A percentile compares a stretch with the other conserved stretches of the same genome.
Conservation (phyloP, 768 basidiomycete genomes). For the Strobilomyces echinocephalus region DNA sequence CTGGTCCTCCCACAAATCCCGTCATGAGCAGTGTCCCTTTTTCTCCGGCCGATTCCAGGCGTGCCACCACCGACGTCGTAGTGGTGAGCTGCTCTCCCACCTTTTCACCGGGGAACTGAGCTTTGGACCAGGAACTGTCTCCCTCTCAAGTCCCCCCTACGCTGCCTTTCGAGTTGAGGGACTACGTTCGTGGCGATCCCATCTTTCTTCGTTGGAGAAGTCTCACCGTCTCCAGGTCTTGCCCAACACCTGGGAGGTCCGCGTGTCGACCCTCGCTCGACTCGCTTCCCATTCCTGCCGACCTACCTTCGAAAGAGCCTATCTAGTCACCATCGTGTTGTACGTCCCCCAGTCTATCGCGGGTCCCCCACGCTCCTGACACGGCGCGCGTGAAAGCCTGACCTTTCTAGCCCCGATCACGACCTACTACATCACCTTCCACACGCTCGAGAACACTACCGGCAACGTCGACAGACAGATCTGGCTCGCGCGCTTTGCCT, state of each 20-base stretch:
- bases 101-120: background rate
- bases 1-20: constrained; percentile 15
- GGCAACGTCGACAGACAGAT: constrained; percentile 15
- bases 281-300: constrained; percentile 39
- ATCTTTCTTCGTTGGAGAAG: background rate
- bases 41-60: constrained; percentile 8
- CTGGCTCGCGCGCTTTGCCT: constrained; percentile 35
- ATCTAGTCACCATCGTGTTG: constrained; percentile 37
- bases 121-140: constrained; percentile 31
- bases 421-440: constrained; percentile 34
- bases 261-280: constrained; percentile 36
- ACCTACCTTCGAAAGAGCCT: constrained; percentile 42
- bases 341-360: constrained; percentile 20
- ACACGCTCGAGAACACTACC: constrained; percentile 6
- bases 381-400: constrained; percentile 24
- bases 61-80: constrained; percentile 18
- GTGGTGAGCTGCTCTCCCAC: constrained; percentile 18
- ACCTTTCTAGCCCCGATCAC: constrained; percentile 38
- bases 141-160: constrained; percentile 26
- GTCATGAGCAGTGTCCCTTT: constrained; percentile 13
- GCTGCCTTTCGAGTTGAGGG: constrained; percentile 37
- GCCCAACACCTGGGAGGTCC: constrained; percentile 40
- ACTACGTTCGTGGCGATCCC: constrained; percentile 28
- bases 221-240: constrained; percentile 31
- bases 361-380: background rate